Conservation (phyloP, 345 rosid genomes). For the Isatis tinctoria region DNA sequence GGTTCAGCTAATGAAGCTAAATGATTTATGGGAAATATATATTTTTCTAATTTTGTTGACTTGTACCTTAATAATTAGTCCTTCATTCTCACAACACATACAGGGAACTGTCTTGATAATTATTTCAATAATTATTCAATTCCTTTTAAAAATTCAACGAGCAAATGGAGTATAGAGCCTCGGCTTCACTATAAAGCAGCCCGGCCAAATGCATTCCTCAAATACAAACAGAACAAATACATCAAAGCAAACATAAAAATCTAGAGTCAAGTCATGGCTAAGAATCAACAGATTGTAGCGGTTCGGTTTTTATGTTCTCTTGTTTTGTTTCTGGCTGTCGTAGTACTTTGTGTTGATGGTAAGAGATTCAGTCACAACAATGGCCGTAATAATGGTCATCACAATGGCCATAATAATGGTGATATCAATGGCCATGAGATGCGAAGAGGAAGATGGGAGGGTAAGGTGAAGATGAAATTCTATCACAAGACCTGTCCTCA, state of each 20-base stretch:
- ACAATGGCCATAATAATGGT: conserved; percentile 1
- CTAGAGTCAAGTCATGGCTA: conserved; percentile 4
- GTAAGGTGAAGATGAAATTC: conserved; percentile 16
- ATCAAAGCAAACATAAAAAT: not conserved
- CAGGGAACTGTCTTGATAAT: conserved; percentile 29
- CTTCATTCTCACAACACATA: conserved; percentile 30
- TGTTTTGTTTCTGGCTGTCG: conserved; percentile 16
- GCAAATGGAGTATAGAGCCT: not conserved
- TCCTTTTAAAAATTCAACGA: not conserved
- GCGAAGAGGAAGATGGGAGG: conserved; percentile 26
- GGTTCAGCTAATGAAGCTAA: conserved; percentile 29
- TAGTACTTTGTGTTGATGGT: conserved; percentile 27
- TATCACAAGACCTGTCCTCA: conserved; percentile 33
- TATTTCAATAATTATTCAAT: not conserved
- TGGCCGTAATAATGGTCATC: not conserved
- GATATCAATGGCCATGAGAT: too few species aligned
- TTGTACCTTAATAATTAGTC: conserved; percentile 25
- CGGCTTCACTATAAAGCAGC: conserved; percentile 27
- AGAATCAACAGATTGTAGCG: not conserved
- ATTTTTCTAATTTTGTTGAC: conserved; percentile 16
- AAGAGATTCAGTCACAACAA: not conserved
- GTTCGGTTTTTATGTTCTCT: not conserved
- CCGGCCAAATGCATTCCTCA: conserved; percentile 9
- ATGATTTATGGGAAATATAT: conserved; percentile 1
- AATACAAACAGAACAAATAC: conserved; percentile 1